These are phyloP conservation scores for Zygoascus biomembranicola DNA, from an alignment of 805 yeast species.

Conservation along the genomic window DNA sequence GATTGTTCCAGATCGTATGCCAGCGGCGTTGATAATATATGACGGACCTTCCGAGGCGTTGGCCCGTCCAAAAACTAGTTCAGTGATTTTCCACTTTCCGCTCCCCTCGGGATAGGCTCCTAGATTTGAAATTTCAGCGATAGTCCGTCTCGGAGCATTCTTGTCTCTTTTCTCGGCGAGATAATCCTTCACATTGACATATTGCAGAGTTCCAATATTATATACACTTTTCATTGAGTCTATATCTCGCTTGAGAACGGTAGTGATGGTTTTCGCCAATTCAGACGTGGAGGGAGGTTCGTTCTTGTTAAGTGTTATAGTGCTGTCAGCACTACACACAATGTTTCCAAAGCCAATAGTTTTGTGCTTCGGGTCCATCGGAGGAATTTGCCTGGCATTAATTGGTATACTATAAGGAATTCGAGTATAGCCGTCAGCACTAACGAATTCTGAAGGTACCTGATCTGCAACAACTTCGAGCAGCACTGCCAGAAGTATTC, in stretches of 20 bases:
- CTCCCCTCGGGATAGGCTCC: conserved; percentile 4
- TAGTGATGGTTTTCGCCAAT: neutral
- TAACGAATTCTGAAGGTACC: conserved; percentile 1
- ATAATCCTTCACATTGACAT: conserved; percentile 9
- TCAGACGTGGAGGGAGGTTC: neutral
- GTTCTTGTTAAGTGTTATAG: neutral
- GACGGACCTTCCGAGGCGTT: conserved; percentile 9
- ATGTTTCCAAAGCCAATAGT: conserved; percentile 10
- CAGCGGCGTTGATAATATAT: conserved; percentile 8
- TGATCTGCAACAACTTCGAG: conserved; percentile 3
- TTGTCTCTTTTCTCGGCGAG: conserved; percentile 2
- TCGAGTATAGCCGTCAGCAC: neutral
- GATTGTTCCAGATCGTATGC: conserved; percentile 8
- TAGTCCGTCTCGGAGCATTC: neutral
- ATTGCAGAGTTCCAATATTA: conserved; percentile 7
- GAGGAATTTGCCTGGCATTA: conserved; percentile 11
- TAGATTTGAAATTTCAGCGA: conserved; percentile 16
- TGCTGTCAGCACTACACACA: conserved; percentile 4
- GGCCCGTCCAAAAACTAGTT: conserved; percentile 13
- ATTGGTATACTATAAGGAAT: conserved; percentile 7
- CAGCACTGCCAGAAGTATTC: conserved; percentile 9
- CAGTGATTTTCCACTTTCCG: conserved; percentile 1
- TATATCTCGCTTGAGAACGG: neutral
- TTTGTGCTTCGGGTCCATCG: neutral
- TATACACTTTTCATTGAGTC: neutral